Conservation (phyloP, 2,329 filamentous ascomycete genomes). For the Penicillium sp. region DNA sequence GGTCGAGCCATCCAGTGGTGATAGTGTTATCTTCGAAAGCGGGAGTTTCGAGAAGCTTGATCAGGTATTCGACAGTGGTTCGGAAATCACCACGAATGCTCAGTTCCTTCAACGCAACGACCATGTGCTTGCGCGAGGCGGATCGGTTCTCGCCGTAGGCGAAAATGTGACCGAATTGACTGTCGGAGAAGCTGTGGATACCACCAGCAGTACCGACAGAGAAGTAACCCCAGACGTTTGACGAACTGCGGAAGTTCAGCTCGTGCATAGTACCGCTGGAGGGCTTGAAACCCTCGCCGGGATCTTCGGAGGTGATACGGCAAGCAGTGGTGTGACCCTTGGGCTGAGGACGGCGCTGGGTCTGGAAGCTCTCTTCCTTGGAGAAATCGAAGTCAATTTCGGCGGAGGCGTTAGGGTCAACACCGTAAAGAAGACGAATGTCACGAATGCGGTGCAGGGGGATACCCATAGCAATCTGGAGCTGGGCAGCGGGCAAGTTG, state of each 20-base stretch:
- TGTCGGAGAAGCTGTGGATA: conserved; percentile 99
- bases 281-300: conserved; percentile 98
- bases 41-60: conserved; percentile 96
- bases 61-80: conserved; percentile 97
- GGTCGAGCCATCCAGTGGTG: conserved; percentile 96
- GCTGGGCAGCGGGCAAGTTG: conserved; percentile 92
- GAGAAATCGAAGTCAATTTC: conserved; percentile 98
- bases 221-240: conserved; percentile 99
- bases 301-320: conserved; percentile 98
- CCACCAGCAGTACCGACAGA: conserved; percentile 94
- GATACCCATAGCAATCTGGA: conserved; percentile 98
- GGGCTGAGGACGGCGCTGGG: conserved; percentile 83
- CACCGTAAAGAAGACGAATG: conserved; percentile 92
- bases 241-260: conserved; percentile 96
- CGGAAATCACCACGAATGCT: conserved; percentile 99
- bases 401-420: conserved; percentile 80
- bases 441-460: conserved; percentile 93
- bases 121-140: conserved; percentile 98
- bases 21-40: conserved; percentile 99
- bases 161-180: conserved; percentile 98
- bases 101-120: conserved; percentile 94
- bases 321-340: conserved; percentile 98
- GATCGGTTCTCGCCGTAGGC: conserved; percentile 97
- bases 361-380: conserved; percentile 74
- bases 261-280: conserved; percentile 99